Evolutionary conservation across 352 stramenopile genomes (phyloP).

Genomic region (Globisporangium orthogonon): DNA sequence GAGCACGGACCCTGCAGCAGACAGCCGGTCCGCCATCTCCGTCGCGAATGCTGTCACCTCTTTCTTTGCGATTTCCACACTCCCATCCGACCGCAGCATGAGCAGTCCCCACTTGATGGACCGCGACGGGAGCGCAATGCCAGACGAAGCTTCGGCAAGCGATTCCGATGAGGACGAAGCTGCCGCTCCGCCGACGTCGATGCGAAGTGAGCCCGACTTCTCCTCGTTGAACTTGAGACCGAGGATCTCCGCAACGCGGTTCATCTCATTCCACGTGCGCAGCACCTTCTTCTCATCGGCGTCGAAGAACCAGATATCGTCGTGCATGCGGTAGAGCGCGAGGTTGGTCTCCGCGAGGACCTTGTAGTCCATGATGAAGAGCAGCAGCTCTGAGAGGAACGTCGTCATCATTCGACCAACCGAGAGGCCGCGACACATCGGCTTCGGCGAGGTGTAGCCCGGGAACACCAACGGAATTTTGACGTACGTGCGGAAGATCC

Average conservation of each 20-base stretch:
- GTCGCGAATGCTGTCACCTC: conserved; percentile 29
- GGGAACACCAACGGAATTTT: conserved; percentile 33
- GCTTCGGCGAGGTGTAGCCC: conserved; percentile 17
- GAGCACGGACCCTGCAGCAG: conserved; percentile 22
- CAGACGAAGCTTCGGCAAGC: neutral
- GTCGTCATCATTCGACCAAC: conserved; percentile 30
- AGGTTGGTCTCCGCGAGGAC: conserved; percentile 18
- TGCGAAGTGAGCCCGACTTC: conserved; percentile 35
- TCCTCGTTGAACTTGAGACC: conserved; percentile 32
- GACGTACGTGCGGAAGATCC: conserved; percentile 32
- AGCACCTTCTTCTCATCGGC: conserved; percentile 21
- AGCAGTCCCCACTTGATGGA: conserved; percentile 40
- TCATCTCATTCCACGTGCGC: conserved; percentile 31
- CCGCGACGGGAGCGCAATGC: conserved; percentile 20
- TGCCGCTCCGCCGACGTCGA: neutral
- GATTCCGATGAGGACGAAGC: too few relatives aligned
- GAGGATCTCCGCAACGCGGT: conserved; percentile 13
- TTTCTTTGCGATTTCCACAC: conserved; percentile 24
- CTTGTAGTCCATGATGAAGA: conserved; percentile 44
- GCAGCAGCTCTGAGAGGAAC: conserved; percentile 31
- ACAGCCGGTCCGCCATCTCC: conserved; percentile 32
- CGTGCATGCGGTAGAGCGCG: conserved; percentile 31
- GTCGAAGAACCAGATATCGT: conserved; percentile 47
- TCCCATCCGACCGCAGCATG: conserved; percentile 31
- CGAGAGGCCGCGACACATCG: conserved; percentile 30